phyloP scores from a whole-genome alignment of 371 early-diverging fungal genomes.

The Coemansia sp. region DNA sequence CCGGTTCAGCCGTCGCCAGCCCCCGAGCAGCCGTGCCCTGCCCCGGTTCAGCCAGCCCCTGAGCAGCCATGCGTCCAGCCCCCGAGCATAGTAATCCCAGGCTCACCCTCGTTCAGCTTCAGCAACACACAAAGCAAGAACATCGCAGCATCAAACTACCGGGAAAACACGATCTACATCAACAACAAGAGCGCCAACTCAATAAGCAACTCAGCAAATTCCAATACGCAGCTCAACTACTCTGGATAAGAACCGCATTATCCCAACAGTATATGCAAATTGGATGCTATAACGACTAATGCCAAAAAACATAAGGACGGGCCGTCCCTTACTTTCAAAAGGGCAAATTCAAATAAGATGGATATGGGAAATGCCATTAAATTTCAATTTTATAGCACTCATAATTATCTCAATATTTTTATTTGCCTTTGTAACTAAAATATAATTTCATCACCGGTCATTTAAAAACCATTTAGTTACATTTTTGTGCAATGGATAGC shows the following conservation, averaged over 20 bases:
- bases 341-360: too few relatives aligned
- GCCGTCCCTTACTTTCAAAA: too few relatives aligned
- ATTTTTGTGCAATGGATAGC: not conserved
- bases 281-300: not conserved
- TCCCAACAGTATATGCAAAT: too few relatives aligned
- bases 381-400: too few relatives aligned
- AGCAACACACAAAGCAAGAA: conserved; percentile 19
- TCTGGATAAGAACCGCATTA: not conserved
- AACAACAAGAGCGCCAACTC: conserved; percentile 29
- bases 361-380: too few relatives aligned
- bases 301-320: not conserved
- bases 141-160: conserved; percentile 4
- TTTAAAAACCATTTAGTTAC: not conserved
- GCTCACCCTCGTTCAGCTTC: conserved; percentile 4
- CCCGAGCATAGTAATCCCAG: not conserved
- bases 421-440: too few relatives aligned
- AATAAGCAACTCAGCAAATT: conserved; percentile 7
- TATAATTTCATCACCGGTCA: too few relatives aligned
- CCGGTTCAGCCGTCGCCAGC: not conserved
- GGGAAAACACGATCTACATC: conserved; percentile 29
- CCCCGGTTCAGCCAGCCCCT: not conserved
- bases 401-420: too few relatives aligned
- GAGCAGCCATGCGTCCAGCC: not conserved
- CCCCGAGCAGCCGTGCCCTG: not conserved
- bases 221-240: conserved; percentile 23